phyloP scores from a whole-genome alignment of 2,329 filamentous ascomycete genomes.

The Didymella exigua region DNA sequence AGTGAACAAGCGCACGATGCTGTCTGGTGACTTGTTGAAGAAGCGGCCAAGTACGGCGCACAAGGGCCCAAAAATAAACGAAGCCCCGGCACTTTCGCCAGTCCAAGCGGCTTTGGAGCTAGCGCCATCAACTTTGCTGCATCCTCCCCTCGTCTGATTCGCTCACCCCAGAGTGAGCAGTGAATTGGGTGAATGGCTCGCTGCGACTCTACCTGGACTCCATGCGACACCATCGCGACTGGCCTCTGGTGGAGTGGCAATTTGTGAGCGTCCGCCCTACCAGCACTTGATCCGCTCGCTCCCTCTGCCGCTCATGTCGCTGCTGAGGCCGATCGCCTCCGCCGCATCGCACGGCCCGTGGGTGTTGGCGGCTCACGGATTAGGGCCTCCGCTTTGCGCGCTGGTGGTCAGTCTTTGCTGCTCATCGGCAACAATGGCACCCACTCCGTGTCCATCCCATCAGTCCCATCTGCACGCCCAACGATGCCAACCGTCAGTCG shows the following conservation, averaged over 20 bases:
- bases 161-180: slow-evolving; percentile 10
- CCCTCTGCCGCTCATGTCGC: slow-evolving; percentile 11
- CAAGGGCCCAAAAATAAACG: slow-evolving; percentile 31
- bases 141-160: slow-evolving; percentile 18
- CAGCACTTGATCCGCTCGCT: slow-evolving; percentile 6
- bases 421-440: slow-evolving; percentile 6
- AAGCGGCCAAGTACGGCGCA: slow-evolving; percentile 23
- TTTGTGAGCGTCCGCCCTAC: neutral
- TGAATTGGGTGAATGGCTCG: slow-evolving; percentile 23
- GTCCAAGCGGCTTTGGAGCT: slow-evolving; percentile 32
- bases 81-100: slow-evolving; percentile 26
- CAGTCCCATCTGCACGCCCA: slow-evolving; percentile 28
- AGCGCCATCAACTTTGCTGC: slow-evolving; percentile 31
- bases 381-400: slow-evolving; percentile 16
- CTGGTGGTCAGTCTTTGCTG: slow-evolving; percentile 6
- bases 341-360: slow-evolving; percentile 34
- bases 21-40: slow-evolving; percentile 23
- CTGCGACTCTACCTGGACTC: slow-evolving; percentile 21
- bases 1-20: slow-evolving; percentile 1
- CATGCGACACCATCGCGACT: slow-evolving; percentile 9
- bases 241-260: slow-evolving; percentile 5
- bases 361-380: slow-evolving; percentile 22
- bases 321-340: slow-evolving; percentile 33
- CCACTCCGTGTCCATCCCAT: slow-evolving; percentile 9
- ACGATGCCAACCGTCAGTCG: slow-evolving; percentile 34